Evolutionary conservation across 129 eudicot species (phyloP).

Genomic region (Centrapalus pauciflorus): DNA sequence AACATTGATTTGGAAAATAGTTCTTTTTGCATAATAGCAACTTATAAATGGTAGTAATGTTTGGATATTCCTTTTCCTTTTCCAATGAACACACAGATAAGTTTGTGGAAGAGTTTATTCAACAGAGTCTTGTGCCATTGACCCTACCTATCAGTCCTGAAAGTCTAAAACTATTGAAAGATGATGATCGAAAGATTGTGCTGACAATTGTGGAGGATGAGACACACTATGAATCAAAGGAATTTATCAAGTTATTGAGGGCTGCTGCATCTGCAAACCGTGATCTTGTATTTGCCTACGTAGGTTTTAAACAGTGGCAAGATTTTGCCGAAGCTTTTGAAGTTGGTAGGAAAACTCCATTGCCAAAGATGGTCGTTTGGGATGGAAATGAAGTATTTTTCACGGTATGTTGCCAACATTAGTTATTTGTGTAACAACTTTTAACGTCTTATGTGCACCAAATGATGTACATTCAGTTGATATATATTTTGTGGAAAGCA

Average conservation of each 20-base stretch:
- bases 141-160: conserved; percentile 67
- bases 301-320: conserved; percentile 64
- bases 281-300: conserved; percentile 85
- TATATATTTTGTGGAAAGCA: no score
- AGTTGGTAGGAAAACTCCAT: conserved; percentile 53
- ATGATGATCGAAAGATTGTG: conserved; percentile 80
- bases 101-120: conserved; percentile 74
- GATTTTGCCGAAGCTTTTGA: conserved; percentile 90
- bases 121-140: conserved; percentile 76
- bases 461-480: no score
- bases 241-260: conserved; percentile 57
- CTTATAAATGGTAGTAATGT: background rate
- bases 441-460: no score
- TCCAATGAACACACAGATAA: conserved; percentile 44
- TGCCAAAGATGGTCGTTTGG: conserved; percentile 98
- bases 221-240: conserved; percentile 49
- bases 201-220: conserved; percentile 75
- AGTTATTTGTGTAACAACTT: no score
- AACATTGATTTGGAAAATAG: no score
- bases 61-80: conserved; percentile 3
- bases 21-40: no score
- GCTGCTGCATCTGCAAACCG: conserved; percentile 99
- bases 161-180: conserved; percentile 59
- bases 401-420: conserved; percentile 43
- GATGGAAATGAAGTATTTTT: conserved; percentile 85